A percentile compares a stretch with the other conserved stretches of the same genome.
Evolutionary conservation across 2,329 filamentous ascomycete genomes (phyloP).

Genomic region (Periconia digitata): DNA sequence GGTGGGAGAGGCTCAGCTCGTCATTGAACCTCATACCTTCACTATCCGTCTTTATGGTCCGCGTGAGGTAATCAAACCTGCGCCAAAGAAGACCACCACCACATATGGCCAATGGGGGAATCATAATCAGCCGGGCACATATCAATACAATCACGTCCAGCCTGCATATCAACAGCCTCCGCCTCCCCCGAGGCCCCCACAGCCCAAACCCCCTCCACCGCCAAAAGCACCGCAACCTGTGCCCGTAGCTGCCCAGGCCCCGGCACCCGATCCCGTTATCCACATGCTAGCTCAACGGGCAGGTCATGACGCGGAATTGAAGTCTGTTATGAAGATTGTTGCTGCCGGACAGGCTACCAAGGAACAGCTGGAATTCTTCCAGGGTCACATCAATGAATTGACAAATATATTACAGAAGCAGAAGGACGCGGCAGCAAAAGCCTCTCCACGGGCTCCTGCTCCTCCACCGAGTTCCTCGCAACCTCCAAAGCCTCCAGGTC

Average conservation of each 20-base stretch:
- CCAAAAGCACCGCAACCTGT: conserved; percentile 23
- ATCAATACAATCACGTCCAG: conserved; percentile 26
- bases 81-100: conserved; percentile 31
- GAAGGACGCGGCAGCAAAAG: conserved; percentile 37
- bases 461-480: background rate
- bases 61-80: conserved; percentile 22
- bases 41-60: conserved; percentile 57
- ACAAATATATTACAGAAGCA: conserved; percentile 55
- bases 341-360: conserved; percentile 72
- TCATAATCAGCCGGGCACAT: conserved; percentile 28
- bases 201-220: conserved; percentile 31
- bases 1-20: conserved; percentile 62
- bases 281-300: conserved; percentile 76
- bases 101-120: conserved; percentile 39
- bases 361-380: conserved; percentile 73
- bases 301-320: conserved; percentile 70
- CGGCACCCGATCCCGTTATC: conserved; percentile 73
- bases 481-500: conserved; percentile 14
- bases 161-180: conserved; percentile 26
- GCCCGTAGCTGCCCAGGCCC: conserved; percentile 28
- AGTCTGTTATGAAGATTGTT: conserved; percentile 81
- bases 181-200: conserved; percentile 27
- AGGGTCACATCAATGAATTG: conserved; percentile 78
- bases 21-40: conserved; percentile 77
- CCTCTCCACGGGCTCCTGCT: conserved; percentile 2